phyloP scores from a whole-genome alignment of 129 eudicot species.

The Artemisia annua region DNA sequence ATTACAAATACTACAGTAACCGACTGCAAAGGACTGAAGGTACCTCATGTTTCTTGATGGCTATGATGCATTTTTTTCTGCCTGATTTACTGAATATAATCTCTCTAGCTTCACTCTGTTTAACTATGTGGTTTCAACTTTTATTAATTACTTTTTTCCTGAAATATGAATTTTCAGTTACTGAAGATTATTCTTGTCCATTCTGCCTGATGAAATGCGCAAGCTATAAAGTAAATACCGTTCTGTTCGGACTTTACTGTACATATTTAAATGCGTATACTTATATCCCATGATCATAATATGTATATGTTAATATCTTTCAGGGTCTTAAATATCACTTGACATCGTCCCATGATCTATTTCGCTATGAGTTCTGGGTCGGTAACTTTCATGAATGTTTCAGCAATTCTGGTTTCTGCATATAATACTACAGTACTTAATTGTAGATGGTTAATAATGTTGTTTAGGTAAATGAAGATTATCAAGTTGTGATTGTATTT shows the following conservation, averaged over 20 bases:
- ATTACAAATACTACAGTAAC: conserved; percentile 73
- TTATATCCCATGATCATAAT: background rate
- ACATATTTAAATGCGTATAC: conserved; percentile 1
- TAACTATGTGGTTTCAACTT: background rate
- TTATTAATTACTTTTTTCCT: background rate
- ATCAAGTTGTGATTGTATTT: conserved; percentile 79
- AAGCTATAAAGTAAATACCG: conserved; percentile 63
- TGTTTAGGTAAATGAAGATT: conserved; percentile 67
- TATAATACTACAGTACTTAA: background rate
- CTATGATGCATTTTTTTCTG: background rate
- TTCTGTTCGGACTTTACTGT: conserved; percentile 19
- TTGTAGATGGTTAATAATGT: conserved; percentile 10
- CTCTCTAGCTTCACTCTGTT: background rate
- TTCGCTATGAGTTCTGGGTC: conserved; percentile 86
- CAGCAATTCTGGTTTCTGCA: conserved; percentile 4
- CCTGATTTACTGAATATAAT: background rate
- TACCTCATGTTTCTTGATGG: conserved; percentile 28
- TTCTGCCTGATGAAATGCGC: conserved; percentile 89
- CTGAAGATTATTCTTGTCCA: conserved; percentile 90
- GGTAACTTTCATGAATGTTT: conserved; percentile 37
- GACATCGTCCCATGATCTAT: conserved; percentile 72
- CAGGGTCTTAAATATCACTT: conserved; percentile 85
- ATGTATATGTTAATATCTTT: conserved; percentile 20
- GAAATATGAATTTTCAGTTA: conserved; percentile 51
- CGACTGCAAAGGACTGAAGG: conserved; percentile 86